Base-by-base conservation (phyloP, 192 early-diverging fungal species). In the Coemansia sp. region DNA sequence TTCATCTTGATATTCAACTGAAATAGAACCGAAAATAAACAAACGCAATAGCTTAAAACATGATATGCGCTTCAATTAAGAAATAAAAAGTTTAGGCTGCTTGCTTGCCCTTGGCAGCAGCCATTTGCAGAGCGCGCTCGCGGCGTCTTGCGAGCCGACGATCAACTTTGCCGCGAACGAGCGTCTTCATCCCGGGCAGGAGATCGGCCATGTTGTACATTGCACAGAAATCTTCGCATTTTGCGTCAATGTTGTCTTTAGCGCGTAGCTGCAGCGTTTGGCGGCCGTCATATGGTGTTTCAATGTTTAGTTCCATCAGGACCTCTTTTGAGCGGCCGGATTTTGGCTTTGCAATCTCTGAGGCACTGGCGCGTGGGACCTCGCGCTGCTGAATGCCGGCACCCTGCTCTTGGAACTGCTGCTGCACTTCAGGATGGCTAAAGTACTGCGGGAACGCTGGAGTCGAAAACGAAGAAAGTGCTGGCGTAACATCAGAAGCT, bases 241-340 rank as follows among this genome's bases (percentile, higher is more conserved):
- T 23, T n/a, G 58, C 59, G 25, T 78, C 70, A 5, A 78, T 22
- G 45, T 69, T 57, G 53, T 78, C 75, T 21, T 67, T 68, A 26
- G 60, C 67, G 3, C 67, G 69, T 8, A 78, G 67, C 67, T 78
- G 75, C 50, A 78, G 23, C 53, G 72, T 48, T 63, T 78, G 69
- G 27, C 70, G 69, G 25, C 75, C 75, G 22, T 72, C 54, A 19
- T 68, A 29, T 0, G 75, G 75, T 2, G 75, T 78, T 51, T 78
- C 75, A n/a, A 78, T 78, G 55, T 78, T 78, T 31, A 78, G 67
- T 70, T 78, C 75, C 75, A 78, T 78, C 58, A 78, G 48, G 1
- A 78, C 70, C 35, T 72, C 70, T 51, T 69, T 78, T 19, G 75
- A 48, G 9, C 70, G 66, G n/a, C 53, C 41, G n/a, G 63, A 26